Evolutionary conservation across 179 eudicot genomes (phyloP), one percentile per base, ranked within the genome.

Genomic region (Monotropa hypopitys): DNA sequence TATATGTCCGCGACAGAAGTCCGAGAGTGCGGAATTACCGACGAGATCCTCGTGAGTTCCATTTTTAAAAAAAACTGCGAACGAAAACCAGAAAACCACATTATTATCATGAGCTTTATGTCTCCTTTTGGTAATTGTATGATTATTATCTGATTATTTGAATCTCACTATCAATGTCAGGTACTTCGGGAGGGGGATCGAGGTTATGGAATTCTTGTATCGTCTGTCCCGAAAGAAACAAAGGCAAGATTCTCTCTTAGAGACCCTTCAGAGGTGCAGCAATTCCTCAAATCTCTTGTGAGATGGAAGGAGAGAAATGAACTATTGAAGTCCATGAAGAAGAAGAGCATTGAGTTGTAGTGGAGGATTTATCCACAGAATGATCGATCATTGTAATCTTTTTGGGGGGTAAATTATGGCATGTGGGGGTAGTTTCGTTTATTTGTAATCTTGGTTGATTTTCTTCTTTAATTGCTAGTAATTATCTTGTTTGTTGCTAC

Each of bases 191-290:
- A 88, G 79, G 86, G 84, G 32, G 88, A 85, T 67, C 85, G 79
- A 74, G 99, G 99, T 32, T 89, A 81, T 80, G 99, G 99, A 20
- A 91, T 96, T 51, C 73, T 96, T 72, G 99, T 96, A 30, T 90
- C 99, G 68, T 87, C 92, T 20, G 81, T 77, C 30, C 94, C 99
- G 7, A 93, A 93, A 79, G 97, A 94, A 79, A 93, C 91, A 82
- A 87, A 87, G 50, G 98, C 99, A 45, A 83, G 82, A 77, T 96
- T 88, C 89, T 93, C 99, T 78, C 89, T 96, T 30, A 90, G 84
- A 89, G 90, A 96, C 50, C 94, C 99, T 51, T 84, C 92, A 1
- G 99, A 93, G 98, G 98, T 92, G 85, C 43, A 49, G 12, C 3
- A 87, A 71, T 85, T 88, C 75, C 89, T 90, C 65, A 87, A 88